A percentile compares a stretch with the other conserved stretches of the same genome.
Conservation (phyloP, 768 basidiomycete genomes). For the Russula virescens region DNA sequence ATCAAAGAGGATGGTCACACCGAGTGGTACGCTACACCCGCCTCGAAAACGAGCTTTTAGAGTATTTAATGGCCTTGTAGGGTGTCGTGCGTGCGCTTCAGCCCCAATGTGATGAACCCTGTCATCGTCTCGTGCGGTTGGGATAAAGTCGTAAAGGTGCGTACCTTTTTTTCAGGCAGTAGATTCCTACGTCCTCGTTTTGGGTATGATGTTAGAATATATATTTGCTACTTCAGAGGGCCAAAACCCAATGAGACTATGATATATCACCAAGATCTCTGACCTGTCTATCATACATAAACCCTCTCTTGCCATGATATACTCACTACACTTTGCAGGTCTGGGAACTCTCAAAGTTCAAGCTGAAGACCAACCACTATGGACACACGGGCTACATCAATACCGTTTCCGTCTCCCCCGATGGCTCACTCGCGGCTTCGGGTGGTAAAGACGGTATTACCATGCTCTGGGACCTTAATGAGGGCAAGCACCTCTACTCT, state of each 20-base stretch:
- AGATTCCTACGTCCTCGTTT: background rate
- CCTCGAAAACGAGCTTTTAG: background rate
- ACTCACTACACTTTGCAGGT: constrained; percentile 49
- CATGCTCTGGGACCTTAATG: constrained; percentile 99
- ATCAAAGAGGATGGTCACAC: constrained; percentile 98
- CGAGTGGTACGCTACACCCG: constrained; percentile 63
- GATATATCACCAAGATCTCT: constrained; percentile 68
- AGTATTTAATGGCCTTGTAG: constrained; percentile 35
- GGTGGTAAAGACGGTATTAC: constrained; percentile 99
- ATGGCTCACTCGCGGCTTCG: constrained; percentile 97
- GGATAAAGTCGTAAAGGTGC: constrained; percentile 99
- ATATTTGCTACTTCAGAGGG: constrained; percentile 34
- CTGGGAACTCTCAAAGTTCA: constrained; percentile 99
- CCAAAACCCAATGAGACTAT: constrained; percentile 43
- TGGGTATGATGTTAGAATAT: constrained; percentile 37
- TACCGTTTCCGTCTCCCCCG: constrained; percentile 96
- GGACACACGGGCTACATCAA: constrained; percentile 99
- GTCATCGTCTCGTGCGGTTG: constrained; percentile 99
- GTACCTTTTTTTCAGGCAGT: constrained; percentile 27
- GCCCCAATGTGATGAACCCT: constrained; percentile 94
- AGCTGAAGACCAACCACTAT: constrained; percentile 99
- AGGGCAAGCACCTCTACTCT: constrained; percentile 99
- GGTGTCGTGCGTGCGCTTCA: constrained; percentile 99
- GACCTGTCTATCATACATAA: constrained; percentile 31
- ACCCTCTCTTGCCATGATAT: background rate